Evolutionary conservation across 345 rosid genomes (phyloP).

Genomic region (Raphanus raphanistrum): DNA sequence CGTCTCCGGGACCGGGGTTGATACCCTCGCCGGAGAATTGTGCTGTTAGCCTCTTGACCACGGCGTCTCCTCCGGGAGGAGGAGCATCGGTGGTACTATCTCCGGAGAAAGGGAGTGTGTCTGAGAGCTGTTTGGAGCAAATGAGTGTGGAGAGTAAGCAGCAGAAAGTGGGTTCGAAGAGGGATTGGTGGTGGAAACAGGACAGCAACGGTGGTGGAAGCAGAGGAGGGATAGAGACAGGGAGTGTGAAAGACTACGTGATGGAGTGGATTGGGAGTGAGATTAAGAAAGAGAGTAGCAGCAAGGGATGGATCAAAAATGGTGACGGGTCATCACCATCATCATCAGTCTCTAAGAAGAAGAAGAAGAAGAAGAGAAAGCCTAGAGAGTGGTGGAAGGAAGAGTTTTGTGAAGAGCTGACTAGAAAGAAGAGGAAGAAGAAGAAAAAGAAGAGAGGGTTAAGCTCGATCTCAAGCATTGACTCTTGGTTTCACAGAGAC

Average conservation of each 20-base stretch:
- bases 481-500: constrained; percentile 68
- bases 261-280: constrained; percentile 85
- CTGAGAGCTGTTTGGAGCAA: constrained; percentile 48
- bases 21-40: constrained; percentile 25
- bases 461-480: constrained; percentile 48
- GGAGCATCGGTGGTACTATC: neutral
- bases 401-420: constrained; percentile 73
- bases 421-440: constrained; percentile 48
- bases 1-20: constrained; percentile 2
- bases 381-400: constrained; percentile 92
- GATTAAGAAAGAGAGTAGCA: constrained; percentile 60
- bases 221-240: constrained; percentile 55
- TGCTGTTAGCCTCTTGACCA: constrained; percentile 41
- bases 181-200: constrained; percentile 87
- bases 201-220: constrained; percentile 50
- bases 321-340: constrained; percentile 36
- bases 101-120: constrained; percentile 48
- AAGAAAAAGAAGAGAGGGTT: constrained; percentile 53
- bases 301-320: constrained; percentile 29
- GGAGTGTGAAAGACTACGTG: constrained; percentile 71
- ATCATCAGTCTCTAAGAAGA: constrained; percentile 41
- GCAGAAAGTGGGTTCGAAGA: constrained; percentile 48
- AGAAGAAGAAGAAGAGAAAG: constrained; percentile 53
- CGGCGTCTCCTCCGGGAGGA: constrained; percentile 14
- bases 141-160: constrained; percentile 46